Evolutionary conservation across 768 basidiomycete species (phyloP), one percentile per base, ranked within the genome.

Genomic region (Mycena floridula): DNA sequence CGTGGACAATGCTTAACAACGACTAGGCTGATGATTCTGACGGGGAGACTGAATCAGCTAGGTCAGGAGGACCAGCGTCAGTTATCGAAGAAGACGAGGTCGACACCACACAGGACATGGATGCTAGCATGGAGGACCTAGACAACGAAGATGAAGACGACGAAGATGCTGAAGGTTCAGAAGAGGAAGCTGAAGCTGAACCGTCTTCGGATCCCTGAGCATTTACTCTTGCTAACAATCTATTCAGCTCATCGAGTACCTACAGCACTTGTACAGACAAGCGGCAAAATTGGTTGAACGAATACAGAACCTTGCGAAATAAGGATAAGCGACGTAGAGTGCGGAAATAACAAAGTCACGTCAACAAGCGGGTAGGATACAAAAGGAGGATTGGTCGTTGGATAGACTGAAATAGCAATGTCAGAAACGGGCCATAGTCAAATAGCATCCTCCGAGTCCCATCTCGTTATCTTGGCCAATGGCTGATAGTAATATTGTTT

Each of bases 401-500:
- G n/a, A n/a, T n/a, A n/a, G n/a, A n/a, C n/a, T n/a, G n/a, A n/a
- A n/a, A n/a, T n/a, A n/a, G n/a, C n/a, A n/a, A n/a, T n/a, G n/a
- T n/a, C n/a, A n/a, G n/a, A n/a, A n/a, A n/a, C n/a, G n/a, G n/a
- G n/a, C n/a, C 28, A 32, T 32, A 12, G 26, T 40, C 58, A 77
- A 45, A 74, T 57, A 40, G 73, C 81, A 49, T 87, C 85, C 56
- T 88, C 85, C 2, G 75, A 68, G 60, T 88, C 84, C 85, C 85
- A 88, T 53, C 77, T 67, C 36, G 78, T 76, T 20, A 83, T 79
- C 64, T 84, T 88, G 24, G 66, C 81, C 48, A 89, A 62, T 7
- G 87, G 87, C 23, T 73, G 71, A 65, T 81, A 89, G 63, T 89
- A 90, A 64, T 90, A 90, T 59, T 87, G 83, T 60, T 89, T 89